Conservation (phyloP, 192 early-diverging fungal genomes). For the Thoreauomyces humboldtii region DNA sequence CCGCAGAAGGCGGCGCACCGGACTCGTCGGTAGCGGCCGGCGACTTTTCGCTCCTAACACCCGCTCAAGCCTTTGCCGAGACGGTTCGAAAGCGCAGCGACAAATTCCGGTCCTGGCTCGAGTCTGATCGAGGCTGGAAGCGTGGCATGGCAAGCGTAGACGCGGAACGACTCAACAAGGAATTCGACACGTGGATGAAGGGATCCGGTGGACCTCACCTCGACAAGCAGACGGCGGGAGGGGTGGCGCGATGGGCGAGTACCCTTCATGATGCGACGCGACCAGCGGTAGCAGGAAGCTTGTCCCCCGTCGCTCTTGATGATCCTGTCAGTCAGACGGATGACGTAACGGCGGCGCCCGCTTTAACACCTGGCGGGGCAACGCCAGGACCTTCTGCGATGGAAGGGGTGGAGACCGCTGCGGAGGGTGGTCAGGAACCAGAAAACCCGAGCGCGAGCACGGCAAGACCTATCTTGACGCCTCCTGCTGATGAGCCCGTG, state of each 20-base stretch:
- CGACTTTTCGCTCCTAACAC: neutral
- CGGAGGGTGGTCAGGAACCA: too few species aligned
- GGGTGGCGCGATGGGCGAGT: neutral
- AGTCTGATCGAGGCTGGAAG: constrained; percentile 10
- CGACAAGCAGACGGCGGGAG: neutral
- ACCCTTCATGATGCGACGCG: too few species aligned
- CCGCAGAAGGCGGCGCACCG: neutral
- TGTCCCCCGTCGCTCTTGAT: too few species aligned
- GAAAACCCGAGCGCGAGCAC: too few species aligned
- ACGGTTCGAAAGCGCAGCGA: neutral
- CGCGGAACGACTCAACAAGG: neutral
- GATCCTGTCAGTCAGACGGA: too few species aligned
- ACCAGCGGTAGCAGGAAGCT: too few species aligned
- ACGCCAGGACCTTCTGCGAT: too few species aligned
- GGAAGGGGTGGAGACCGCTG: too few species aligned
- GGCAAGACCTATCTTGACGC: too few species aligned
- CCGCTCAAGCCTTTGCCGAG: neutral
- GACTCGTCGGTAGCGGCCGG: neutral
- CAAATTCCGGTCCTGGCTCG: constrained; percentile 7
- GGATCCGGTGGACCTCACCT: neutral
- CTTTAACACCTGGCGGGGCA: too few species aligned
- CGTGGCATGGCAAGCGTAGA: constrained; percentile 4
- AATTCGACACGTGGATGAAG: constrained; percentile 6
- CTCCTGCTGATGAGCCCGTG: too few species aligned
- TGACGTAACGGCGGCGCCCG: too few species aligned